Conservation (phyloP, 306 rosid species). For the Comarum palustre region DNA sequence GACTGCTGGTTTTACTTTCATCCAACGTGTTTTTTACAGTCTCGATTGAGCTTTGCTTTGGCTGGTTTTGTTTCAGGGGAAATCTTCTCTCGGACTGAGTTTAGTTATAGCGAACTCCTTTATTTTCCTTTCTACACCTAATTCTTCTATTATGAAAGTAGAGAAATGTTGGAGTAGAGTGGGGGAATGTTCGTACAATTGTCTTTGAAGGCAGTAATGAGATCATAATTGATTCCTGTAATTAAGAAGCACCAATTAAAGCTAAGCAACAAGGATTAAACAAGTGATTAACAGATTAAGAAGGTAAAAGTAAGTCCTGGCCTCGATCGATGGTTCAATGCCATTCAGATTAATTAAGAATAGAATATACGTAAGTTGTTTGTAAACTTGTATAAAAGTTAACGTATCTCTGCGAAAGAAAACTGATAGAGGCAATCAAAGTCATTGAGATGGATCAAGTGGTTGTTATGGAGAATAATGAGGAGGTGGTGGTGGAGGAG, state of each 20-base stretch:
- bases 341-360: too few species aligned
- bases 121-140: constrained; percentile 14
- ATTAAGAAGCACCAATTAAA: constrained; percentile 65
- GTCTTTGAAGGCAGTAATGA: too few species aligned
- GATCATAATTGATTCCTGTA: constrained; percentile 61
- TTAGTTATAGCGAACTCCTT: constrained; percentile 27
- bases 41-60: constrained; percentile 44
- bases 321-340: too few species aligned
- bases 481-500: too few species aligned
- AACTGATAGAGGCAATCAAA: too few species aligned
- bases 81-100: constrained; percentile 49
- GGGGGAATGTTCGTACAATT: constrained; percentile 9
- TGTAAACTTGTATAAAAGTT: too few species aligned
- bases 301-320: constrained; percentile 14
- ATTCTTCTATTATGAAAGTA: constrained; percentile 51
- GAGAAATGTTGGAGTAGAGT: constrained; percentile 40
- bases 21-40: constrained; percentile 29
- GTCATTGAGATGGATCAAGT: too few species aligned
- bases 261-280: constrained; percentile 13
- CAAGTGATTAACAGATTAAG: neutral
- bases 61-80: constrained; percentile 31
- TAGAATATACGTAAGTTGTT: too few species aligned
- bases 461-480: too few species aligned
- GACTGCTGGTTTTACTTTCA: constrained; percentile 23
- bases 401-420: too few species aligned